phyloP scores from a whole-genome alignment of 2,329 filamentous ascomycete genomes.

The Claviceps capensis region DNA sequence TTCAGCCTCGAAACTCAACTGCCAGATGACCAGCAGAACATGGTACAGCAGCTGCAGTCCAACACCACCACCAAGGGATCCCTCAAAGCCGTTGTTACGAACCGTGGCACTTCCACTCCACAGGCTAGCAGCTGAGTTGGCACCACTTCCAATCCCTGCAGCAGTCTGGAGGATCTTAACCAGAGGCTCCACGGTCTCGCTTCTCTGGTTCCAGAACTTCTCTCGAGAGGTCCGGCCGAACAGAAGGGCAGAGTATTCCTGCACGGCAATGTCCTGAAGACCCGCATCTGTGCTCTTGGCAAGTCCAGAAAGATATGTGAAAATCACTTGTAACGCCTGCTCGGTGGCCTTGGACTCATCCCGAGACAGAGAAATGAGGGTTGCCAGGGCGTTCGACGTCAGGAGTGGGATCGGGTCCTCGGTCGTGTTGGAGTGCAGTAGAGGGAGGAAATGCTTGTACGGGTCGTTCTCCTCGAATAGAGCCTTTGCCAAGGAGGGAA shows the following conservation, averaged over 20 bases:
- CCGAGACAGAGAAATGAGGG: constrained; percentile 56
- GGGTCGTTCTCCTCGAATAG: constrained; percentile 65
- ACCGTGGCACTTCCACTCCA: constrained; percentile 42
- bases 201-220: constrained; percentile 83
- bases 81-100: constrained; percentile 49
- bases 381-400: constrained; percentile 74
- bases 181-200: constrained; percentile 71
- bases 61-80: constrained; percentile 62
- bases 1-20: constrained; percentile 86
- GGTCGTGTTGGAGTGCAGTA: constrained; percentile 64
- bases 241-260: constrained; percentile 76
- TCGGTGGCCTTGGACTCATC: constrained; percentile 53
- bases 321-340: constrained; percentile 66
- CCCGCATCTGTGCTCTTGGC: constrained; percentile 78
- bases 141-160: constrained; percentile 56
- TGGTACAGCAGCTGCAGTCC: constrained; percentile 90
- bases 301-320: constrained; percentile 73
- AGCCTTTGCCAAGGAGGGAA: constrained; percentile 63
- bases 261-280: constrained; percentile 88
- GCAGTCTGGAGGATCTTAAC: constrained; percentile 71
- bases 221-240: constrained; percentile 60
- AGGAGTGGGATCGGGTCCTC: constrained; percentile 80
- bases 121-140: constrained; percentile 43
- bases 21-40: constrained; percentile 86
- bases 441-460: constrained; percentile 70